Base-by-base conservation (phyloP, 1,284 basidiomycete genomes). In the Boletus mariae region DNA sequence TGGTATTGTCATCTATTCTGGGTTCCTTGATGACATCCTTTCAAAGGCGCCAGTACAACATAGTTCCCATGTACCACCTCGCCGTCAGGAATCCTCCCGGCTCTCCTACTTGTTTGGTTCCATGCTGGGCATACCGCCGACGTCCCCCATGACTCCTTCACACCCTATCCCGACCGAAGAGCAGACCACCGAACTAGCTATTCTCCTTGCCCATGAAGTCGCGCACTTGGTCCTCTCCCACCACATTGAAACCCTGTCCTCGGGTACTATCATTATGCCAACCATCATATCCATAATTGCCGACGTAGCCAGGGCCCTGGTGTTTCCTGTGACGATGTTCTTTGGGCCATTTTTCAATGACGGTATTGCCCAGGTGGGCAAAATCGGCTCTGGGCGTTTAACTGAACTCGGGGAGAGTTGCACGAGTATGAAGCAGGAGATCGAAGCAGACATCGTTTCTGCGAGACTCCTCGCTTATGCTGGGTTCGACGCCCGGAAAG, bases 271-370 rank as follows among this genome's bases (percentile, higher is more conserved):
- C 54, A 80, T 95, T 43, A 78, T 92, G 52, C 93, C 93, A 0
- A 88, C 86, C 20, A 75, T 90, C 13, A 71, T 92, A 28, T 90
- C 90, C 1, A 84, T 95, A 57, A 59, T 82, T 9, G 77, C 88
- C 13, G 92, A 95, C 67, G 63, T 93, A 23, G 64, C 87, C 29
- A 79, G 92, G 42, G 84, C 91, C 3, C 68, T 92, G 41, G 73
- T 93, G 15, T 94, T 93, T 72, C 92, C 93, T 0, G 65, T 94
- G 45, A 96, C 93, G 11, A 88, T 93, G 83, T 65, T 94, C 29
- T 87, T 94, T 52, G 93, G 93, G 0, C 93, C 93, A 1, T 93
- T 94, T 61, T 84, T 95, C 47, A 94, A 94, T 63, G 93, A 95
- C 61, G 93, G 91, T 1, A 79, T 96, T 8, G 91, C 86, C 0